Evolutionary conservation across 805 yeast genomes (phyloP).

Genomic region (Ogataea pini): DNA sequence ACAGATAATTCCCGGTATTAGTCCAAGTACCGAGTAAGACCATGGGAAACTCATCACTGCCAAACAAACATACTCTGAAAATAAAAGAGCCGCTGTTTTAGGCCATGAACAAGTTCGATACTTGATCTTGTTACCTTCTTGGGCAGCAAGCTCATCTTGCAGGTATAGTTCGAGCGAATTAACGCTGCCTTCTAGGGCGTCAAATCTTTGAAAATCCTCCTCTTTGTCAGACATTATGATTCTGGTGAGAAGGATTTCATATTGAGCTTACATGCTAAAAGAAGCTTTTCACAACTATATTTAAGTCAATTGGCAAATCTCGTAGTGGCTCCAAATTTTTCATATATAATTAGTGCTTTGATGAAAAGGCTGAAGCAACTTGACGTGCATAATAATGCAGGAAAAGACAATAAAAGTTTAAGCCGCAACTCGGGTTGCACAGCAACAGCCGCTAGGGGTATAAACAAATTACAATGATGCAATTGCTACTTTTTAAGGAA

Average conservation of each 20-base stretch:
- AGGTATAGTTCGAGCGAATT: slow-evolving; percentile 11
- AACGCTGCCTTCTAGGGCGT: slow-evolving; percentile 7
- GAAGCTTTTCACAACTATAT: too few species aligned
- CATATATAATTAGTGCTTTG: too few species aligned
- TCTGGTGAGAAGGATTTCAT: too few species aligned
- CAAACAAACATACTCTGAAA: slow-evolving; percentile 60
- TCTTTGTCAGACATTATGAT: slow-evolving; percentile 4
- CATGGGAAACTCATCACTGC: slow-evolving; percentile 69
- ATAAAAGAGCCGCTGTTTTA: slow-evolving; percentile 58
- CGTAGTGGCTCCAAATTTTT: too few species aligned
- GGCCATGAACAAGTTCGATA: slow-evolving; percentile 58
- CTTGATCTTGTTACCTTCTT: slow-evolving; percentile 36
- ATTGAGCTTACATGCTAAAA: too few species aligned
- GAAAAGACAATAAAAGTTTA: too few species aligned
- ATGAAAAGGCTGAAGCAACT: not conserved
- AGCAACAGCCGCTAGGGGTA: too few species aligned
- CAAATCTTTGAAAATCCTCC: not conserved
- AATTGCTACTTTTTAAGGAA: not conserved
- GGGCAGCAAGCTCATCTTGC: slow-evolving; percentile 13
- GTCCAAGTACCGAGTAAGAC: slow-evolving; percentile 60
- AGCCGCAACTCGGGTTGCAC: not conserved
- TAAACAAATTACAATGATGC: not conserved
- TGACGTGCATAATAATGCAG: not conserved
- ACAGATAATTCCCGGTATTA: slow-evolving; percentile 57
- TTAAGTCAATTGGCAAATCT: too few species aligned